Evolutionary conservation across 179 eudicot genomes (phyloP).

Genomic region (Spergularia azorica): DNA sequence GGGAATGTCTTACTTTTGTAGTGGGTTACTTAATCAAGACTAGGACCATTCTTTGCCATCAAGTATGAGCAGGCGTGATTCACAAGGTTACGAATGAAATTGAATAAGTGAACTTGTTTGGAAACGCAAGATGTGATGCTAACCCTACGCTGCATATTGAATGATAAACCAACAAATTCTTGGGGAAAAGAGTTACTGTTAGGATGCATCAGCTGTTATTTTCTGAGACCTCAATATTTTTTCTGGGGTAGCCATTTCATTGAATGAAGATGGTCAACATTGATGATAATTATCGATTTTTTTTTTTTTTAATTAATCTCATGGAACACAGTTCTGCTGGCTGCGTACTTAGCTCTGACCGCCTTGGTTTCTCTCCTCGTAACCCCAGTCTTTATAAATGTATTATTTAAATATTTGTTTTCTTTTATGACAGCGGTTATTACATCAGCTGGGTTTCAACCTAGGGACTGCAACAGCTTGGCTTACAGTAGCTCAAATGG

Average conservation of each 20-base stretch:
- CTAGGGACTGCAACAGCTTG: constrained; percentile 49
- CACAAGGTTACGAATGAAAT: neutral
- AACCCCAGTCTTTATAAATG: too few species aligned
- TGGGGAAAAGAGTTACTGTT: neutral
- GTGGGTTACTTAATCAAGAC: neutral
- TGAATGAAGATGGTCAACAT: neutral
- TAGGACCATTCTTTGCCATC: neutral
- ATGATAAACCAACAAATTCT: neutral
- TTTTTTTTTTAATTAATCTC: neutral
- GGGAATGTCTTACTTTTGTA: neutral
- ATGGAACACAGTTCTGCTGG: neutral
- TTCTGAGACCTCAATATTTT: neutral
- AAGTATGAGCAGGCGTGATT: neutral
- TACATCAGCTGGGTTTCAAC: constrained; percentile 59
- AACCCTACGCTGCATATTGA: neutral
- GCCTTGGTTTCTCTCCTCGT: too few species aligned
- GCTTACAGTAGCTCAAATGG: constrained; percentile 62
- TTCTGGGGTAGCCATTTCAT: neutral
- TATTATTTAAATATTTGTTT: neutral
- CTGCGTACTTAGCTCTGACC: neutral
- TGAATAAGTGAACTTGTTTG: constrained; percentile 7
- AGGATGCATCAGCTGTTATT: constrained; percentile 12
- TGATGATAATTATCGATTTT: neutral
- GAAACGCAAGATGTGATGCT: neutral
- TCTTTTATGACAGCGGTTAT: constrained; percentile 48